Base-by-base conservation (phyloP, 179 eudicot genomes). In the Camellia oleifera region DNA sequence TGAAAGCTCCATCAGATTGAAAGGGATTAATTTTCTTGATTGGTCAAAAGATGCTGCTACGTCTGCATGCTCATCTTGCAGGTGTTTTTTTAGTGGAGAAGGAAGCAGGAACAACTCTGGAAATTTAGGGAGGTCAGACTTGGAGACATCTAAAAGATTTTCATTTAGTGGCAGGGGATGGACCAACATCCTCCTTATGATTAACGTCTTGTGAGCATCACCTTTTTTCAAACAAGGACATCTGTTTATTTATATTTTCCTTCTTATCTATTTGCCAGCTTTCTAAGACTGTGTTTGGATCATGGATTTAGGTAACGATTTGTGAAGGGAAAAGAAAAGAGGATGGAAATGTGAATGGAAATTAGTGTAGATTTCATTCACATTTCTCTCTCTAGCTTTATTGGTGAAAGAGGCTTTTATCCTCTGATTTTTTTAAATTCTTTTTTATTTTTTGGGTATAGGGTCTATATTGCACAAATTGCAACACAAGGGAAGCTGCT, bases 401-500 rank as follows among this genome's bases (percentile, higher is more conserved):
- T 7, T 32, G 23, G 7, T 69, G 75, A 54, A 42, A 52, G 81
- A 66, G 67, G 8, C 44, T 64, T 77, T 58, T 77, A 23, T 26
- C 18, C 48, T 5, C 23, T 61, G 50, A 57, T 71, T 62, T 76
- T 74, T 82, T 79, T 57, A 32, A 32, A 1, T 32, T 32, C 32
- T 32, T 32, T 32, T 32, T 32, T 32, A 32, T 32, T 32, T 32
- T 32, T 32, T 32, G 32, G 32, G 15, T 83, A 77, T 85, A 93
- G 98, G 83, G 87, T 88, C 72, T 93, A 83, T 82, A 67, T 88
- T 72, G 91, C 90, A 58, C 94, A 93, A 81, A 10, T 83, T 20
- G 87, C 88, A 57, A 83, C 98, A 70, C 83, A 88, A 79, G 98
- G 97, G 66, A 88, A 86, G 80, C 82, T 92, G 65, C 80, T 93